Evolutionary conservation across 106 monocot species (phyloP).

Genomic region (Allium cepa): DNA sequence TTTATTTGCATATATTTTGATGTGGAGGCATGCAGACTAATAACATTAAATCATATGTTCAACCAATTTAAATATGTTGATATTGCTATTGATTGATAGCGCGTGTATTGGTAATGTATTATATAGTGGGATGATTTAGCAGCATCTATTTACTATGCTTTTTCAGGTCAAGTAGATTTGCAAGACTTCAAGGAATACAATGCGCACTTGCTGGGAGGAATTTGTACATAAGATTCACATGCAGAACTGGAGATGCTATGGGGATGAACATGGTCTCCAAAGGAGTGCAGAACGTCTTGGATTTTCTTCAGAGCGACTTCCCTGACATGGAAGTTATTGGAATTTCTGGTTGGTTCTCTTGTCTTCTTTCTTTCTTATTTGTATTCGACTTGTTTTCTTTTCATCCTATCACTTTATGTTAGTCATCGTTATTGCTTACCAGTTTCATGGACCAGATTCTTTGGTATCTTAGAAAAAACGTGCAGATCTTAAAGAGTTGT

Average conservation of each 20-base stretch:
- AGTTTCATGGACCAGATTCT: no score
- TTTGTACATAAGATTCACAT: conserved; percentile 69
- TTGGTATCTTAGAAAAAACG: no score
- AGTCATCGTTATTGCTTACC: no score
- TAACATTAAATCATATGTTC: neutral
- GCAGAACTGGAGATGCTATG: conserved; percentile 91
- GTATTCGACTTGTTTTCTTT: no score
- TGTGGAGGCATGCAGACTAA: neutral
- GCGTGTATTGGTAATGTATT: no score
- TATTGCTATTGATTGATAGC: neutral
- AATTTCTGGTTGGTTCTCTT: conserved; percentile 48
- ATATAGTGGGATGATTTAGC: no score
- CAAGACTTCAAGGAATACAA: conserved; percentile 49
- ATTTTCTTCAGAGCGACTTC: conserved; percentile 63
- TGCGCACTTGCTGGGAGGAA: conserved; percentile 81
- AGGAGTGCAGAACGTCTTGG: conserved; percentile 79
- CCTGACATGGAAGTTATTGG: conserved; percentile 80
- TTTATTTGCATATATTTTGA: neutral
- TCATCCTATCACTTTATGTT: no score
- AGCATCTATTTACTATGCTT: neutral
- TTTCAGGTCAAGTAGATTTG: conserved; percentile 82
- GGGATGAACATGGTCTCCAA: conserved; percentile 98
- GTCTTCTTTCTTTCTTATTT: neutral
- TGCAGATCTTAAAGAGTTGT: no score
- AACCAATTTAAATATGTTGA: neutral